Base-by-base conservation (phyloP, 129 eudicot species). In the Centaurea solstitialis region DNA sequence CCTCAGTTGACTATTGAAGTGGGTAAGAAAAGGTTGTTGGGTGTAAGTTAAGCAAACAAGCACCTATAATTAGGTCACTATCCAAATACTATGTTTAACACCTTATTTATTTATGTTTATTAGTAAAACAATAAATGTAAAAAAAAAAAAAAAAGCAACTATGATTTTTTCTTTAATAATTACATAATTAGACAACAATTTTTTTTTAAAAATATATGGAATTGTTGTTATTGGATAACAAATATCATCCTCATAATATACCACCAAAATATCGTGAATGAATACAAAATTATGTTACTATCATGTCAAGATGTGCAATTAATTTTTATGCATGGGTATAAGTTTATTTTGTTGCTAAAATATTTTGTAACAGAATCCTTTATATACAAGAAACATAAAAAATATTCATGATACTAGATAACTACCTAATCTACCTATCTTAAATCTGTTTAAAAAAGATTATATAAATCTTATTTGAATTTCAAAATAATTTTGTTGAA, bases 31-130 rank as follows among this genome's bases (percentile, higher is more conserved):
- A 40, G 79, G 77, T 71, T 1, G 72, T 82, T 69, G 78, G 85
- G 81, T 76, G 66, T 70, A 76, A 76, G 72, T 76, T 70, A 69
- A 79, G 85, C 77, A 61, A 82, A 76, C 77, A 82, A 73, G 79
- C 84, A 73, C 84, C 72, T 62, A 80, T 69, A 82, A 76, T 76
- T 82, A 82, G 85, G 85, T 82, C 85, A 82, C 77, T 76, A 82
- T 82, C 85, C 85, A 82, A 82, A 82, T 57, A 59, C 77, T 30
- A 76, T 39, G 81, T 76, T 68, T 68, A 76, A 57, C 65, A 1
- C 22, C 7, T 12, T 35, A 9, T 75, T 62, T 35, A 71, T 71
- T 71, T 38, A 3, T 38, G 53, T 38, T 9, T 64, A 38, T 20
- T 38, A 9, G 22, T n/a, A n/a, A 57, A 57, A 6, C 18, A 6